Base-by-base conservation (phyloP, 2,329 filamentous ascomycete genomes). In the Sporothrix pseudoabietina region DNA sequence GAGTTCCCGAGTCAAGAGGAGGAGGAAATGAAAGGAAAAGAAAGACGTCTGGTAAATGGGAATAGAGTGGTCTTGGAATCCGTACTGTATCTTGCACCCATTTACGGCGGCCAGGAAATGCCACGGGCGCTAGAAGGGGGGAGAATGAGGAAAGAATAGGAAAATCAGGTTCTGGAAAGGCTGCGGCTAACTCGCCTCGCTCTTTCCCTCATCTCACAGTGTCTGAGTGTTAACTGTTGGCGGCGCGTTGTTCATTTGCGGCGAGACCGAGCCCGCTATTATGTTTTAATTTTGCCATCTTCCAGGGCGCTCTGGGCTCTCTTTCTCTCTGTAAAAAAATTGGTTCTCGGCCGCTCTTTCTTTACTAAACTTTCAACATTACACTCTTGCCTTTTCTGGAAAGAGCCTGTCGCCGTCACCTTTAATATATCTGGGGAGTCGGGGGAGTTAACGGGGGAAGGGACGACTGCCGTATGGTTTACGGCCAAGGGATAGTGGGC, bases 311-410 rank as follows among this genome's bases (percentile, higher is more conserved):
- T 61, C 55, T 22, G 12, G 32, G 32, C 30, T 7, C 16, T 41
- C 19, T 9, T 39, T 8, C 5, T 14, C 14, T 2, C 16, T 61
- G 57, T 41, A 49, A 19, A 61, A 39, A 39, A 3, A 16, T 16
- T 22, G 12, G 39, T 16, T 47, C 22, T 35, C 16, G 26, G 54
- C 65, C 44, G 26, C 26, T 54, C 44, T 69, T 69, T 69, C 8
- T 22, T 14, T 63, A 49, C 30, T 66, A 5, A 3, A 32, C 41
- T 19, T 52, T 12, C 32, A 6, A 9, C 9, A n/a, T 47, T 9
- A 35, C 26, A 49, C 65, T 22, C 52, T 52, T 68, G 44, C 65
- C 65, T 32, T 52, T 68, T 52, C 65, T 68, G 32, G 66, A 41
- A 69, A 54, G 19, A 47, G n/a, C 44, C 30, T 7, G 26, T n/a